Evolutionary conservation across 306 rosid species (phyloP), one percentile per base, ranked within the genome.

Genomic region (Erythrophleum fordii): DNA sequence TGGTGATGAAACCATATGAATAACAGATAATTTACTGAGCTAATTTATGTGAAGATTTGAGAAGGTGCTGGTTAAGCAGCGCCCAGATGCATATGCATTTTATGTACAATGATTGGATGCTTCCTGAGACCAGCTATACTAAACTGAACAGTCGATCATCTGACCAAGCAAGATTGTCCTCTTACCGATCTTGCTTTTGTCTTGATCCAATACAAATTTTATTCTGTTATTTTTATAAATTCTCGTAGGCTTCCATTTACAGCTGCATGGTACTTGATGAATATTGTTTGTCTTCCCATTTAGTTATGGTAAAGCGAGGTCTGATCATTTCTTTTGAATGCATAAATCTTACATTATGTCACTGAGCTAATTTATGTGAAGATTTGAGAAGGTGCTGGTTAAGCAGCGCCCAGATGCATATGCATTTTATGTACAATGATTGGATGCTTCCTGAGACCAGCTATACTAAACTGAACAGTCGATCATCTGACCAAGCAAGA

Each of bases 351-450:
- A 49, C 37, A 10, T 9, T 12, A 6, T 16, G 18, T 8, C 41
- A 23, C n/a, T 44, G 6, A 9, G 17, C 4, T 60, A 51, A 16
- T n/a, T 67, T 52, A 20, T 11, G 11, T 8, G 26, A 61, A 61
- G 31, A 2, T 45, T 1, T 64, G 16, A 10, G 14, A 46, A 64
- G 18, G 23, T 74, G 61, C 75, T 87, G 75, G 83, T 65, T 64
- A 20, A 53, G 82, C 0, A 1, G 74, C 22, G 5, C 67, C 59
- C 8, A 45, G 72, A 75, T 80, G 72, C 61, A 16, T 34, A 12
- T 61, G 72, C 72, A n/a, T 44, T 28, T 58, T 51, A 51, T 11
- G 56, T 59, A 34, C 42, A 74, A 44, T 86, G 65, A 82, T n/a
- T n/a, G n/a, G n/a, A n/a, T n/a, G n/a, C n/a, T n/a, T n/a, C n/a